Conservation (phyloP, 768 basidiomycete species). For the Tricholoma saponaceum region DNA sequence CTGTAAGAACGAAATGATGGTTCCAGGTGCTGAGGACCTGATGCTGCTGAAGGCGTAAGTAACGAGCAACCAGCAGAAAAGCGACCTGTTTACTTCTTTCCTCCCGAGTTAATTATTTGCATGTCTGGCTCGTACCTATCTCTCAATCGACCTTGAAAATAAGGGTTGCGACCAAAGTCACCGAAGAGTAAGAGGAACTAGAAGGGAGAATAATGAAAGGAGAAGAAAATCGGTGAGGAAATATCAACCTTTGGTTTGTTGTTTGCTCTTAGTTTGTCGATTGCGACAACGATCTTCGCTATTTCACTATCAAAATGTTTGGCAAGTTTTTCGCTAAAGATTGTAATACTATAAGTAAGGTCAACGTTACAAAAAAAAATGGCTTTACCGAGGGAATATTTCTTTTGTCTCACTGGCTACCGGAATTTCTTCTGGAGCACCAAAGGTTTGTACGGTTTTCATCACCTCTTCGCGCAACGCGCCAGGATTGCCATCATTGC, state of each 20-base stretch:
- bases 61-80: neutral
- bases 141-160: neutral
- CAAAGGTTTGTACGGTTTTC: neutral
- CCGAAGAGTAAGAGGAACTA: neutral
- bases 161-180: neutral
- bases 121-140: neutral
- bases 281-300: neutral
- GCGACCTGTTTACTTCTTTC: neutral
- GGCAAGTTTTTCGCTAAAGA: neutral
- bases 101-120: neutral
- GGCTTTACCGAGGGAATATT: neutral
- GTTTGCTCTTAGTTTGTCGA: neutral
- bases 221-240: neutral
- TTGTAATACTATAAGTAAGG: neutral
- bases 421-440: neutral
- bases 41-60: neutral
- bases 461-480: neutral
- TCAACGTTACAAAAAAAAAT: neutral
- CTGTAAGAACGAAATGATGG: neutral
- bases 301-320: neutral
- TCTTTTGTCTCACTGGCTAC: neutral
- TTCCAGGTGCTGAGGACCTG: neutral
- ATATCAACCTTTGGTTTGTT: neutral
- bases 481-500: neutral
- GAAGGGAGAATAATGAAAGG: neutral